Base-by-base conservation (phyloP, 352 stramenopile genomes). In the Vaucheria bursata region DNA sequence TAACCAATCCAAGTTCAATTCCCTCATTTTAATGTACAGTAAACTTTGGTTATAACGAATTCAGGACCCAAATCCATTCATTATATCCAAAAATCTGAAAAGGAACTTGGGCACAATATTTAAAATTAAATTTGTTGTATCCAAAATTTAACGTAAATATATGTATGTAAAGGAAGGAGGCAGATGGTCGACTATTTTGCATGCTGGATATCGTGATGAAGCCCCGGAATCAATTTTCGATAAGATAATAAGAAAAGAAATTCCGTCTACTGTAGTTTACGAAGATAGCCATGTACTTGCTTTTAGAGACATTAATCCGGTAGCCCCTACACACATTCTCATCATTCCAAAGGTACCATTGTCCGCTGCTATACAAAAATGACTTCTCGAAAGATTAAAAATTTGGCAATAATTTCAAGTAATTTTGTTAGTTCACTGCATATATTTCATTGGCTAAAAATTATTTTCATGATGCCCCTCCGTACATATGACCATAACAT, bases 271-370 rank as follows among this genome's bases (percentile, higher is more conserved):
- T 53, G 92, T 98, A 82, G 93, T 97, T 45, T 97, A 95, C 80
- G 92, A 98, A 82, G 92, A 98, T 86, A 92, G 96, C 53, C 88
- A 94, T 80, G 92, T 91, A 65, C 85, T 79, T 3, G 70, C 76
- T 34, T 81, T 81, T 85, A 94, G 96, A 75, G 95, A 98, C 86
- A 96, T 98, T 67, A 95, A 91, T 82, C 95, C 96, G 0, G 88
- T 95, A 74, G 93, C 95, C 69, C 94, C 94, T 0, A 92, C 94
- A 39, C 96, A 99, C 84, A 90, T 99, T 36, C 84, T 99, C 34
- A 88, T 99, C 40, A 98, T 99, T 80, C 96, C 96, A 18, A 88
- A 84, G 73, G 65, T 38, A 35, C 7, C 31, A 37, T n/a, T n/a
- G n/a, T 59, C n/a, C n/a, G n/a, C n/a, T n/a, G n/a, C n/a, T n/a